phyloP scores from a whole-genome alignment of 163 green algal genomes.

The Chlamydomonas reinhardtii region DNA sequence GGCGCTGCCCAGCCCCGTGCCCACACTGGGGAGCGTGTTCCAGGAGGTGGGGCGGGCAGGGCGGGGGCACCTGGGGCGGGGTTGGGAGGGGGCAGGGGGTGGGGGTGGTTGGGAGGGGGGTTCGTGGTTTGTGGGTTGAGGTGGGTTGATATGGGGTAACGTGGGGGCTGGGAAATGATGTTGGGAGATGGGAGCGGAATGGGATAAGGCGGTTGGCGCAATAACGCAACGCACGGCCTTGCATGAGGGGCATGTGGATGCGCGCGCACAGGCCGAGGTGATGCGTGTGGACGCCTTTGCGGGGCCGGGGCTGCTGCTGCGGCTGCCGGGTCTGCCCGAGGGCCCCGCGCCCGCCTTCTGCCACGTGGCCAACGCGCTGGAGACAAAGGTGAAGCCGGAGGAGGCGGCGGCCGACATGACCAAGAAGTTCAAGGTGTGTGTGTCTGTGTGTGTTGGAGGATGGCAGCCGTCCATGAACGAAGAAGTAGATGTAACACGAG shows the following conservation, averaged over 20 bases:
- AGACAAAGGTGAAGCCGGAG: constrained; percentile 64
- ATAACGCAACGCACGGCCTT: too few species aligned
- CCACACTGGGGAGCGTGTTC: constrained; percentile 71
- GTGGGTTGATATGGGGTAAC: too few species aligned
- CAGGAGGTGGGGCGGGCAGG: not conserved
- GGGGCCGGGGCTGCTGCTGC: constrained; percentile 78
- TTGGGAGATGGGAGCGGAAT: too few species aligned
- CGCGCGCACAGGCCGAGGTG: constrained; percentile 64
- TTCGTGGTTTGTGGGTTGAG: too few species aligned
- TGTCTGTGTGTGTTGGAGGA: too few species aligned
- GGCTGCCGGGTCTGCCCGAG: constrained; percentile 62
- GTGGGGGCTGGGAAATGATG: too few species aligned
- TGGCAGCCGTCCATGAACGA: too few species aligned
- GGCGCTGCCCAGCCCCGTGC: constrained; percentile 68
- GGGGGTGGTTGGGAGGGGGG: too few species aligned
- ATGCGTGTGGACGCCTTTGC: constrained; percentile 77
- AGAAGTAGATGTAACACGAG: too few species aligned
- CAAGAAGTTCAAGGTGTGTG: constrained; percentile 71
- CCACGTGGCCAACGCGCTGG: constrained; percentile 79
- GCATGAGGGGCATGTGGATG: too few species aligned
- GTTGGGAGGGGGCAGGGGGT: constrained; percentile 64
- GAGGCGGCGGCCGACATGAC: constrained; percentile 68
- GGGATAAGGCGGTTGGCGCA: too few species aligned
- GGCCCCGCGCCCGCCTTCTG: constrained; percentile 41
- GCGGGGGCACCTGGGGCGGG: constrained; percentile 58